Evolutionary conservation across 495 filamentous ascomycete genomes (phyloP), one percentile per base, ranked within the genome.

Genomic region (Glarea lozoyensis): DNA sequence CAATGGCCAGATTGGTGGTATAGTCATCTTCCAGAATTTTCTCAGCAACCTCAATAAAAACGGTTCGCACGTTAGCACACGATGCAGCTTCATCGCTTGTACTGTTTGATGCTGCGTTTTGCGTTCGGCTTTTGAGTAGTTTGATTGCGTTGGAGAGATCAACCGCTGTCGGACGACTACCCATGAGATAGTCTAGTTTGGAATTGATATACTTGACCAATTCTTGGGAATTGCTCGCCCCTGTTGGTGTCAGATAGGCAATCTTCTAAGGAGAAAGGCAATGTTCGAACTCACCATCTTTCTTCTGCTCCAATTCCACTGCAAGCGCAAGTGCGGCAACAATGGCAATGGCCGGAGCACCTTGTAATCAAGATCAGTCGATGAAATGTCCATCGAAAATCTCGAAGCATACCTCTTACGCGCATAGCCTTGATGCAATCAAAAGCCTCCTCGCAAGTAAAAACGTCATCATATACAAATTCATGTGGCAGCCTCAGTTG

Each of bases 281-380:
- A 3, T 13, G 9, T 35, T 18, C 4, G 13, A 13, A 51, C 65
- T 57, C 55, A 69, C 69, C 58, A 55, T 66, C 70, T 46, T 54
- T 60, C 34, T 70, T 70, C 19, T 69, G 65, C 41, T 75, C 64
- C 17, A 88, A 56, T 52, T 88, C 85, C 10, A 92, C 82, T 4
- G 85, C 87, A 23, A 94, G 75, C 4, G 82, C 80, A 25, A 98
- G 76, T 5, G 86, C 87, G 18, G 93, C 92, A 12, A 98, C 92
- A 40, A 98, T 96, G 24, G 93, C 92, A 55, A 98, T 98, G 30
- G 93, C 92, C 15, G 92, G 92, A 10, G 92, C 92, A 21, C 92
- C 71, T 65, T 32, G 10, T 31, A 4, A 17, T 40, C 15, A 6
- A 42, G 9, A 27, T 57, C 40, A 54, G 46, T 36, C 29, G 19